Conservation (phyloP, 495 filamentous ascomycete species). For the Venustampulla echinocandica region DNA sequence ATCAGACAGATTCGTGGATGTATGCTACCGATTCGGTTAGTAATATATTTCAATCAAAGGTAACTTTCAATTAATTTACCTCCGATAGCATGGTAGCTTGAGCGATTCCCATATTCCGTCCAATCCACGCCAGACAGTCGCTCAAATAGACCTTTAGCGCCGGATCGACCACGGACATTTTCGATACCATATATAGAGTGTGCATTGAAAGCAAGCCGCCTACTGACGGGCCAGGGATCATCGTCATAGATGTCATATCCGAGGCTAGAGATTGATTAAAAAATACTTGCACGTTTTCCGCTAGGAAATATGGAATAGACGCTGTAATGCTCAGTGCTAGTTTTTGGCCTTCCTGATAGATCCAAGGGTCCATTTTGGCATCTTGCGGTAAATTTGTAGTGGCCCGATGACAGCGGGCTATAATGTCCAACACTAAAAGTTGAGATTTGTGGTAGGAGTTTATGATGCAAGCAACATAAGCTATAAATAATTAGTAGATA, state of each 20-base stretch:
- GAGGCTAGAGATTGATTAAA: not conserved
- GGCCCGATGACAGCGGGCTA: slow-evolving; percentile 1
- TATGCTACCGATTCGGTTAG: not conserved
- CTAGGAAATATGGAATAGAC: not conserved
- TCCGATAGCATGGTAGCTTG: slow-evolving; percentile 5
- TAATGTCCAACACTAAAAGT: slow-evolving; percentile 1
- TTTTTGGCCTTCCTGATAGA: not conserved
- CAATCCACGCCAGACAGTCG: slow-evolving; percentile 2
- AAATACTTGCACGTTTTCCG: slow-evolving; percentile 1
- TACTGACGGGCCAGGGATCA: slow-evolving; percentile 1
- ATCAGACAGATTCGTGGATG: not conserved
- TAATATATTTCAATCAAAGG: not conserved
- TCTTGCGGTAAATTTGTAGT: not conserved
- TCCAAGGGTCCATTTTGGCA: not conserved
- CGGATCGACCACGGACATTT: not conserved
- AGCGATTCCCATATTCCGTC: slow-evolving; percentile 1
- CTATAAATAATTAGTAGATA: not conserved
- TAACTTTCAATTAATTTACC: not conserved
- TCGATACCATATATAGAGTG: slow-evolving; percentile 1
- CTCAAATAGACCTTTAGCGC: not conserved
- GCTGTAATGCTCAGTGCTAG: not conserved
- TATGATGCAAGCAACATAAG: not conserved
- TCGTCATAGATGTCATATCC: not conserved
- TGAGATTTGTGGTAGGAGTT: slow-evolving; percentile 3
- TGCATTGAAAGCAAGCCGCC: slow-evolving; percentile 6